Evolutionary conservation across 129 eudicot genomes (phyloP).

Genomic region (Silybum marianum): DNA sequence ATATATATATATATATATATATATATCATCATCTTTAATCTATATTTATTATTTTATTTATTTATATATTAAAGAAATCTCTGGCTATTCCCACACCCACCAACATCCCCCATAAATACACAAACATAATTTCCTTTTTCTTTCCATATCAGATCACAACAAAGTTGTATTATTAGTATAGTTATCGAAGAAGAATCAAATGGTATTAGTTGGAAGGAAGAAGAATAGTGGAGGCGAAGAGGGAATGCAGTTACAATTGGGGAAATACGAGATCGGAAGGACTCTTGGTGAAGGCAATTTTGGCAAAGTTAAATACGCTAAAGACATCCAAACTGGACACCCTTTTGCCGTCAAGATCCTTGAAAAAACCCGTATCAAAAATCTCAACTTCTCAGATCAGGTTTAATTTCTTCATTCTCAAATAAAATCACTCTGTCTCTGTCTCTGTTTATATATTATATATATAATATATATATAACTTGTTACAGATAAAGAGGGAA

Average conservation of each 20-base stretch:
- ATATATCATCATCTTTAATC: background rate
- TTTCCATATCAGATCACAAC: background rate
- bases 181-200: background rate
- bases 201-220: constrained; percentile 47
- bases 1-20: too few species aligned
- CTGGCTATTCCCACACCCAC: too few species aligned
- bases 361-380: constrained; percentile 61
- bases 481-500: constrained; percentile 83
- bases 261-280: constrained; percentile 85
- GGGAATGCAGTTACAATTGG: constrained; percentile 77
- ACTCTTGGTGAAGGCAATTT: constrained; percentile 92
- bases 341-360: constrained; percentile 83
- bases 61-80: background rate
- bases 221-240: constrained; percentile 22
- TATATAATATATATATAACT: too few species aligned
- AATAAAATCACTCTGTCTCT: too few species aligned
- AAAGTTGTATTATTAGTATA: background rate
- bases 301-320: constrained; percentile 84
- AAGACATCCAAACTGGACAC: constrained; percentile 58
- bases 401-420: constrained; percentile 17
- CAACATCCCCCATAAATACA: background rate
- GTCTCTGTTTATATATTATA: background rate
- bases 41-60: too few species aligned
- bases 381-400: constrained; percentile 89
- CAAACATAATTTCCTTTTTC: background rate